Evolutionary conservation across 2,329 filamentous ascomycete species (phyloP).

Genomic region (Fusarium sp.): DNA sequence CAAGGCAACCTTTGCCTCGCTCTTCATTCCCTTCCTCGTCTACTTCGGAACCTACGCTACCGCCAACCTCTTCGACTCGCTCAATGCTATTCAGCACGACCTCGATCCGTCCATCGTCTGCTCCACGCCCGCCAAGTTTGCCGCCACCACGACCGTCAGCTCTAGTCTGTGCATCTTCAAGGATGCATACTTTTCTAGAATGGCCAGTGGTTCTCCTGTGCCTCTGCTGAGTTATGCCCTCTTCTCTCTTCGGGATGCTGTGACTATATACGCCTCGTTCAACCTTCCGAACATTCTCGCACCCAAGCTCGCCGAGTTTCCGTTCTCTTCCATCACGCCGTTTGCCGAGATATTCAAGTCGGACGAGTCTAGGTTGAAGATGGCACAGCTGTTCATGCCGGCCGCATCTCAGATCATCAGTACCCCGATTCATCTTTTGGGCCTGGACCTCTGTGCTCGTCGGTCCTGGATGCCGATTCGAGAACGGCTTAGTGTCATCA

Average conservation of each 20-base stretch:
- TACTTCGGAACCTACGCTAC: conserved; percentile 43
- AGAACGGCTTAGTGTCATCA: conserved; percentile 28
- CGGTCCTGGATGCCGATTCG: conserved; percentile 25
- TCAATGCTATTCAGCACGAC: conserved; percentile 31
- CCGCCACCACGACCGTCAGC: conserved; percentile 29
- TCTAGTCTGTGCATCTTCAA: conserved; percentile 26
- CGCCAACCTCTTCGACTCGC: conserved; percentile 40
- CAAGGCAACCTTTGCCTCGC: conserved; percentile 30
- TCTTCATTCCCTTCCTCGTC: conserved; percentile 40
- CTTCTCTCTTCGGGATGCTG: conserved; percentile 36
- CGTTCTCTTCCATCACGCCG: conserved; percentile 25
- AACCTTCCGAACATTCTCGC: conserved; percentile 38
- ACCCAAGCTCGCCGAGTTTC: conserved; percentile 36
- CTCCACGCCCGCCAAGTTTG: conserved; percentile 36
- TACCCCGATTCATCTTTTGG: conserved; percentile 39
- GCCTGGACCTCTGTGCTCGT: conserved; percentile 34
- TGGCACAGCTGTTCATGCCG: conserved; percentile 38
- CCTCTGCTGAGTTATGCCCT: conserved; percentile 37
- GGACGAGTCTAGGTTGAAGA: conserved; percentile 36
- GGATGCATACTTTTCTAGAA: conserved; percentile 37
- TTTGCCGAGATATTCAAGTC: conserved; percentile 33
- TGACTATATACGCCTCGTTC: conserved; percentile 42
- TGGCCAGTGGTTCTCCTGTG: conserved; percentile 25
- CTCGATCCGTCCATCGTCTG: conserved; percentile 32
- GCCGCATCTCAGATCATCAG: conserved; percentile 37